Conservation (phyloP, 148 eudicot species). For the Nepenthes gracilis region DNA sequence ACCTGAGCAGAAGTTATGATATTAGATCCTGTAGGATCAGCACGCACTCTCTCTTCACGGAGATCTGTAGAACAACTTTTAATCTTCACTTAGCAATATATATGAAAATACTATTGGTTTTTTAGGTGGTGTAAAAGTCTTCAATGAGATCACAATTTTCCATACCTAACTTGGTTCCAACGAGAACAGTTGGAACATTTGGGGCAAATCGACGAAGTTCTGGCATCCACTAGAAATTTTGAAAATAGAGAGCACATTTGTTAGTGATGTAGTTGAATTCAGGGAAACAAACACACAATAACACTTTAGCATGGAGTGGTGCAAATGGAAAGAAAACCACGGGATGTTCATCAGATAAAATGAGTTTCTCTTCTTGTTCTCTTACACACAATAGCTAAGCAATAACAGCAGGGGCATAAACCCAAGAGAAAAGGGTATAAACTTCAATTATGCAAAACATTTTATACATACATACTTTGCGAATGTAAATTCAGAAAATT, state of each 20-base stretch:
- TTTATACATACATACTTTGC: too few species aligned
- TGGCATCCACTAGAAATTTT: constrained; percentile 72
- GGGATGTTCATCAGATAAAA: too few species aligned
- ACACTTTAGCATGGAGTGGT: too few species aligned
- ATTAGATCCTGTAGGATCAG: constrained; percentile 65
- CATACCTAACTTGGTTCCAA: constrained; percentile 95
- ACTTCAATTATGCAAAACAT: too few species aligned
- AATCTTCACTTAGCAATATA: not conserved
- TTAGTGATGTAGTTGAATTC: not conserved
- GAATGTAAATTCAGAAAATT: too few species aligned
- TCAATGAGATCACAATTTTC: constrained; percentile 1
- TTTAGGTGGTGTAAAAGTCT: not conserved
- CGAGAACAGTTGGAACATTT: constrained; percentile 86
- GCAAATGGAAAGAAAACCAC: too few species aligned
- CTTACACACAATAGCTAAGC: too few species aligned
- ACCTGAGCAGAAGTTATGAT: constrained; percentile 79
- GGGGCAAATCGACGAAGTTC: constrained; percentile 98
- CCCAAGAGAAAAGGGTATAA: too few species aligned
- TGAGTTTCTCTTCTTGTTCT: too few species aligned
- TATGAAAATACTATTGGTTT: not conserved
- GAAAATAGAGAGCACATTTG: not conserved
- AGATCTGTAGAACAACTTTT: constrained; percentile 39
- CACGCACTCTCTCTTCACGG: constrained; percentile 74
- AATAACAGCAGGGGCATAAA: too few species aligned
- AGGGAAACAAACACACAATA: too few species aligned